Conservation (phyloP, 2,329 filamentous ascomycete species). For the Lizonia empirigonia region DNA sequence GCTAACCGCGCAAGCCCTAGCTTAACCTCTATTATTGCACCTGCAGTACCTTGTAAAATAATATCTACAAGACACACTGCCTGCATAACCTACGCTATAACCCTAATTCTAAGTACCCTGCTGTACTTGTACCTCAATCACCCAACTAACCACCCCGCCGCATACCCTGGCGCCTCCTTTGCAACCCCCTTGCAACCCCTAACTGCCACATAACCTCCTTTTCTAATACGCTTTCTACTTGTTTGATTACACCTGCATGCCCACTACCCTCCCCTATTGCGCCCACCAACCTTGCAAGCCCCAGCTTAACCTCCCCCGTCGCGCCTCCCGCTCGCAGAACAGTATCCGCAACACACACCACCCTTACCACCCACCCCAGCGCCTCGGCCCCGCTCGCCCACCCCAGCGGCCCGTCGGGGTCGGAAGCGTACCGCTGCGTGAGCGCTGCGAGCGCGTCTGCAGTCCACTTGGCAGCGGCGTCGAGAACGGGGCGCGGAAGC, state of each 20-base stretch:
- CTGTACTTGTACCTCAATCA: no score
- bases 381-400: conserved; percentile 72
- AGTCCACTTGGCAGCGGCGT: conserved; percentile 55
- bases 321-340: no score
- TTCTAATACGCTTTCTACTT: not conserved
- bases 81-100: no score
- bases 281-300: not conserved
- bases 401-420: conserved; percentile 70
- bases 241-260: not conserved
- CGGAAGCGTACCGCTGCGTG: conserved; percentile 35
- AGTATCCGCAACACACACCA: conserved; percentile 52
- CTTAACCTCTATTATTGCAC: no score
- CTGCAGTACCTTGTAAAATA: no score
- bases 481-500: conserved; percentile 17
- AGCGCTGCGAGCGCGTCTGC: conserved; percentile 57
- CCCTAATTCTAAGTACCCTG: no score
- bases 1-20: no score
- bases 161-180: conserved; percentile 8
- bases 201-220: conserved; percentile 3
- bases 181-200: conserved; percentile 2
- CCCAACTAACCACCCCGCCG: not conserved
- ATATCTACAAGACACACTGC: no score
- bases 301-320: conserved; percentile 6
- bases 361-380: conserved; percentile 63
- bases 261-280: not conserved